Evolutionary conservation across 2,329 filamentous ascomycete species (phyloP), one percentile per base, ranked within the genome.

Genomic region (Nothophaeocryptopus gaeumannii): DNA sequence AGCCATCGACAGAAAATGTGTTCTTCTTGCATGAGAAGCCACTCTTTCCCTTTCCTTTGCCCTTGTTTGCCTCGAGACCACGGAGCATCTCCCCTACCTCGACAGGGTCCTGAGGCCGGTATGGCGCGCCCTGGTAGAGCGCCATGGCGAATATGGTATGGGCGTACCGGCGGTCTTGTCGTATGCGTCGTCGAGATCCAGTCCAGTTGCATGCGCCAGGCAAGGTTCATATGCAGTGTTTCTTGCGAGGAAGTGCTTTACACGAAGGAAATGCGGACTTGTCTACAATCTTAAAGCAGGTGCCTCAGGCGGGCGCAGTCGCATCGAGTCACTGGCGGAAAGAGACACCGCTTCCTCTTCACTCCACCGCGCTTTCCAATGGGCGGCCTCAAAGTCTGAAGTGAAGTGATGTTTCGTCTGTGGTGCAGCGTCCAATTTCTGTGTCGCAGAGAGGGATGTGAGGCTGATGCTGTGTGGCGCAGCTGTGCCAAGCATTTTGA

Each of bases 1-100:
- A 76, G 5, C 84, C 88, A 12, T 73, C 72, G 36, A 97, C 80
- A 1, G 76, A 62, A 66, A 89, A 99, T 3, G 81, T 86, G n/a
- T 81, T 83, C 74, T 90, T 95, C 70, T 86, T 93, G 72, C 86
- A 86, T 13, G 80, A 84, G 67, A 89, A 88, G 2, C 75, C 75
- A 34, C 76, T 78, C 56, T 72, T 71, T 51, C 70, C 69, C 51
- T 72, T 71, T 46, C 70, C 70, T 62, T 71, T 71, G 51, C 80
- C 78, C 53, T 73, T 70, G 62, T 83, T 81, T 38, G 74, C 72
- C 13, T 89, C 81, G 13, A 96, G 78, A 16, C 74, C 74, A 16
- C 75, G 74, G 14, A 95, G 70, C 61, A 97, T 79, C 45, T 78
- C 73, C 3, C 80, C 73, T 49, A 93, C 79, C 61, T 87, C 79